These are phyloP conservation scores for Plenodomus biglobosus DNA, from an alignment of 2,329 filamentous ascomycete genomes.

Conservation along the genomic window DNA sequence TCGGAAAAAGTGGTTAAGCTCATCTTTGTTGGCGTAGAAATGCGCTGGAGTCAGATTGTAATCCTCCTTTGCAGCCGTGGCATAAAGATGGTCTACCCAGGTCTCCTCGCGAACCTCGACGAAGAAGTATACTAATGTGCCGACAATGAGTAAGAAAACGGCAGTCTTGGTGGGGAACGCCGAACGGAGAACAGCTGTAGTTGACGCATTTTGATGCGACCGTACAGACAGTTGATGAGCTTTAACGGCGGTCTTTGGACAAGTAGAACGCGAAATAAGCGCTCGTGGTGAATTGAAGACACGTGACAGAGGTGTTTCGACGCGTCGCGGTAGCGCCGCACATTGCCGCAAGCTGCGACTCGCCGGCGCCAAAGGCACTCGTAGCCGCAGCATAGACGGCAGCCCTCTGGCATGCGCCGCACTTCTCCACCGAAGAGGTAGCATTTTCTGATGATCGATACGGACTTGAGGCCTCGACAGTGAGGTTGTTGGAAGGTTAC, in stretches of 20 bases:
- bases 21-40: slow-evolving; percentile 30
- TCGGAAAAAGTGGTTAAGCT: slow-evolving; percentile 30
- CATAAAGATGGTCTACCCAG: slow-evolving; percentile 26
- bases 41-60: slow-evolving; percentile 21
- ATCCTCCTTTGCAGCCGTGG: slow-evolving; percentile 18
- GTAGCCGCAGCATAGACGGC: slow-evolving; percentile 3
- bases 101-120: slow-evolving; percentile 20
- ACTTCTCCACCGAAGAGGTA: slow-evolving; percentile 12
- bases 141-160: slow-evolving; percentile 24
- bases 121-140: slow-evolving; percentile 27
- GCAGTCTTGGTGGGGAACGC: slow-evolving; percentile 39
- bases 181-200: slow-evolving; percentile 20
- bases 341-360: slow-evolving; percentile 15
- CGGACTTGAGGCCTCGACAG: background rate
- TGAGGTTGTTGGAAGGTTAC: slow-evolving; percentile 1
- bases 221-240: background rate
- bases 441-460: slow-evolving; percentile 4
- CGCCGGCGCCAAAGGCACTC: slow-evolving; percentile 2
- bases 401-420: background rate
- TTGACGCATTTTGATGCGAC: background rate
- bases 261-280: background rate
- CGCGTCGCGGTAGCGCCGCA: slow-evolving; percentile 12
- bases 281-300: slow-evolving; percentile 4
- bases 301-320: slow-evolving; percentile 20
- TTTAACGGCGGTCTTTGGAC: background rate